Conservation (phyloP, 768 basidiomycete genomes). For the Phaffia australis region DNA sequence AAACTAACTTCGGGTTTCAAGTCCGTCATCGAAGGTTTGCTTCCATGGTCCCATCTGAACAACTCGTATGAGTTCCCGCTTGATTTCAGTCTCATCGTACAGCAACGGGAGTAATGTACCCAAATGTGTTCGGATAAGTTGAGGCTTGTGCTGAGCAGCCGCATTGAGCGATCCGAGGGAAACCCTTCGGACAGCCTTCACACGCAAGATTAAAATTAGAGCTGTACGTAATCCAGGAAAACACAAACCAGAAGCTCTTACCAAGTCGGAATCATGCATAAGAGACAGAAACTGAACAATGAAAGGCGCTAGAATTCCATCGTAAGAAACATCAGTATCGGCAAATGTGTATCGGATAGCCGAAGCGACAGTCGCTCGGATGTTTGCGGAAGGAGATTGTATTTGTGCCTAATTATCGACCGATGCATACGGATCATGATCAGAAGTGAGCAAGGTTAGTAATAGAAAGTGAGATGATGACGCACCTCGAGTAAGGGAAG, state of each 20-base stretch:
- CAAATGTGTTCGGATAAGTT: slow-evolving; percentile 79
- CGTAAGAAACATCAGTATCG: slow-evolving; percentile 71
- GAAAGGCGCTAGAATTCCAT: slow-evolving; percentile 76
- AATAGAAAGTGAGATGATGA: slow-evolving; percentile 5
- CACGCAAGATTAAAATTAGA: slow-evolving; percentile 14
- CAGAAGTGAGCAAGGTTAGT: not conserved
- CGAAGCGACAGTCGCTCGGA: slow-evolving; percentile 79
- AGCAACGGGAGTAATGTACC: slow-evolving; percentile 62
- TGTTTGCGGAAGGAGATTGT: slow-evolving; percentile 34
- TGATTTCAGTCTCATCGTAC: slow-evolving; percentile 74
- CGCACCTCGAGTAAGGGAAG: slow-evolving; percentile 81
- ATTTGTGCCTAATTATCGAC: slow-evolving; percentile 32
- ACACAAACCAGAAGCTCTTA: slow-evolving; percentile 39
- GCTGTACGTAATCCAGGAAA: not conserved
- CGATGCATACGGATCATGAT: slow-evolving; percentile 7
- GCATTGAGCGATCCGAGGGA: slow-evolving; percentile 86
- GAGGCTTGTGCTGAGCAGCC: slow-evolving; percentile 85
- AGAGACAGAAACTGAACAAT: slow-evolving; percentile 80
- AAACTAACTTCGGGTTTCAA: slow-evolving; percentile 69
- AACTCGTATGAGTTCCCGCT: slow-evolving; percentile 47
- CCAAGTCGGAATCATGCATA: slow-evolving; percentile 78
- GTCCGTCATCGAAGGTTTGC: slow-evolving; percentile 90
- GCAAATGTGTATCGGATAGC: slow-evolving; percentile 86
- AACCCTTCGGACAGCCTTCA: slow-evolving; percentile 75
- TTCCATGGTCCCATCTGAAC: slow-evolving; percentile 98